Conservation (phyloP, 1,284 basidiomycete genomes). For the Sanghuangporus sanghuang region DNA sequence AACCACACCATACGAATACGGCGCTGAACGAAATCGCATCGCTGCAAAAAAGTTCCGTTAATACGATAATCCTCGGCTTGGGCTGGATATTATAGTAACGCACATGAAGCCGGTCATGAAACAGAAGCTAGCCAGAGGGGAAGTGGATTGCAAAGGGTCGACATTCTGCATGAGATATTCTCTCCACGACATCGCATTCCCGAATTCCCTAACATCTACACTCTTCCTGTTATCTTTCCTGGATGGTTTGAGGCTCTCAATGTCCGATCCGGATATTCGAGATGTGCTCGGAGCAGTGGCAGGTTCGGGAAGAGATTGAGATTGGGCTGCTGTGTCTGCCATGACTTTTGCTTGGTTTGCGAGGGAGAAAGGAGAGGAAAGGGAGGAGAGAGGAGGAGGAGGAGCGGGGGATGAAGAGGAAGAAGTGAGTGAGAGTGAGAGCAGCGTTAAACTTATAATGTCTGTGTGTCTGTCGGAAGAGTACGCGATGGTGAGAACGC, state of each 20-base stretch:
- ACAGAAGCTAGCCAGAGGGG: constrained; percentile 68
- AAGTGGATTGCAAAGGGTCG: constrained; percentile 52
- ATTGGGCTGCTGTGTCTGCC: not conserved
- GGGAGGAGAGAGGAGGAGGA: not conserved
- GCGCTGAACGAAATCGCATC: constrained; percentile 76
- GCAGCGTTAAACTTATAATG: not conserved
- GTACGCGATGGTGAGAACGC: not conserved
- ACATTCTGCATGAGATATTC: constrained; percentile 45
- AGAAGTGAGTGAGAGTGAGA: not conserved
- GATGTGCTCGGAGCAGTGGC: not conserved
- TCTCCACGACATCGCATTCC: constrained; percentile 5
- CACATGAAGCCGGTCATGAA: constrained; percentile 86
- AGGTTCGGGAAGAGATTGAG: constrained; percentile 4
- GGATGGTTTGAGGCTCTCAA: not conserved
- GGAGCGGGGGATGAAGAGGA: not conserved
- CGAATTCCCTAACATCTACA: not conserved
- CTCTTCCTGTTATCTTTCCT: not conserved
- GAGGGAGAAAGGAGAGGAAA: not conserved
- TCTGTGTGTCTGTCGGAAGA: too few species aligned
- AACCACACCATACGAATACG: constrained; percentile 82
- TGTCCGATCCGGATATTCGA: not conserved
- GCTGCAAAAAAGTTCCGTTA: constrained; percentile 30
- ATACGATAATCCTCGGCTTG: not conserved
- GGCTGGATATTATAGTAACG: constrained; percentile 23
- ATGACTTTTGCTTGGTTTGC: not conserved